Evolutionary conservation across 306 rosid species (phyloP).

Genomic region (Cucurbita moschata): DNA sequence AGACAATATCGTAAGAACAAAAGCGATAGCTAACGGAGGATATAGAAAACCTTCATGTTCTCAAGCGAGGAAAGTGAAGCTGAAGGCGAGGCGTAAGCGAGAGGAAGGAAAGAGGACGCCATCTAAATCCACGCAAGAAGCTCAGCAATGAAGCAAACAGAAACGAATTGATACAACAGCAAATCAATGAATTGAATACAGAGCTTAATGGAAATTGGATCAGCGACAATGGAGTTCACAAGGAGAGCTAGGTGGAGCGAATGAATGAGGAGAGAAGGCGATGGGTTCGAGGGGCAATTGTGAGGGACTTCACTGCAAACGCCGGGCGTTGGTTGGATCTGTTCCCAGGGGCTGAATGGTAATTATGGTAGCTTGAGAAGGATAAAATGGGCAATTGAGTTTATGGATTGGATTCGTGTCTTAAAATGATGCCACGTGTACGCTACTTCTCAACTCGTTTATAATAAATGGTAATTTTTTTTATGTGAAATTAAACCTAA

Average conservation of each 20-base stretch:
- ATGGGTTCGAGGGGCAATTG: not conserved
- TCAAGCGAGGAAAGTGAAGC: slow-evolving; percentile 30
- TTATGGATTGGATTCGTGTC: not conserved
- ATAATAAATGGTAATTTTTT: no score
- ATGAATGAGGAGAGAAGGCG: not conserved
- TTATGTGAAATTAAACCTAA: no score
- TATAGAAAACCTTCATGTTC: slow-evolving; percentile 29
- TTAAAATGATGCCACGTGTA: not conserved
- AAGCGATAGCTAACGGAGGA: not conserved
- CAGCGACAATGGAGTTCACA: not conserved
- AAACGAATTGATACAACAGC: not conserved
- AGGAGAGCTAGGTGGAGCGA: not conserved
- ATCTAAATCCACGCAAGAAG: slow-evolving; percentile 9
- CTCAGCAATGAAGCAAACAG: not conserved
- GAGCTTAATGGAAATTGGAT: not conserved
- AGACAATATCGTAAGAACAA: not conserved
- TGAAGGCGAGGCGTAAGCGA: slow-evolving; percentile 31
- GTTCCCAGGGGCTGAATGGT: not conserved
- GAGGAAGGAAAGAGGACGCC: slow-evolving; percentile 50
- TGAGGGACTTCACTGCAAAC: not conserved
- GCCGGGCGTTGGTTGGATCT: not conserved
- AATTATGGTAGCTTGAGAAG: not conserved
- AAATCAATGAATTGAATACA: not conserved
- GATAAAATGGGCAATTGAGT: not conserved
- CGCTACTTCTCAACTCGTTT: not conserved